Percentiles rank a stretch among this genome's conserved stretches.
Evolutionary conservation across 179 eudicot species (phyloP).

Genomic region (Nepenthes alata): DNA sequence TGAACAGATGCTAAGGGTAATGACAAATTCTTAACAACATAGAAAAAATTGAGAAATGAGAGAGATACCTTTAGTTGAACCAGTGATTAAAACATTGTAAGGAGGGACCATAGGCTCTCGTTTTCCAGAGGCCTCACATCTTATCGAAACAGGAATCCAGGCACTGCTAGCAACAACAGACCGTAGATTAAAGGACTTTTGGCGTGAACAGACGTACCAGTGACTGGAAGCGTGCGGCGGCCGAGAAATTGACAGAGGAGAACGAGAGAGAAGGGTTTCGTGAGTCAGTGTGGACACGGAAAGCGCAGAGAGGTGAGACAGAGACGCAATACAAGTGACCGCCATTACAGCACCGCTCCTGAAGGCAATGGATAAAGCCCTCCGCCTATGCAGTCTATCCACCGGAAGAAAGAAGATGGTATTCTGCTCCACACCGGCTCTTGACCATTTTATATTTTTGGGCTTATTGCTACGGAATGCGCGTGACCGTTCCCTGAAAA

Average conservation of each 20-base stretch:
- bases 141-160: background rate
- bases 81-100: slow-evolving; percentile 74
- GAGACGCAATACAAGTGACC: no score
- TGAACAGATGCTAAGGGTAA: no score
- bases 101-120: slow-evolving; percentile 63
- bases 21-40: background rate
- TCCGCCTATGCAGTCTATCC: no score
- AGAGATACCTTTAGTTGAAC: slow-evolving; percentile 62
- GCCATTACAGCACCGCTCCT: no score
- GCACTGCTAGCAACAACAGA: background rate
- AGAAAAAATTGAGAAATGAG: background rate
- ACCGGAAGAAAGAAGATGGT: no score
- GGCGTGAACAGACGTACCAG: slow-evolving; percentile 9
- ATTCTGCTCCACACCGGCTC: no score
- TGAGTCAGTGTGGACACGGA: background rate
- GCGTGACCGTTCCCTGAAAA: no score
- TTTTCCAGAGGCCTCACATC: slow-evolving; percentile 4
- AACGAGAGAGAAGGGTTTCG: slow-evolving; percentile 3
- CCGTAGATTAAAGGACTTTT: slow-evolving; percentile 4
- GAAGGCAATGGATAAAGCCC: no score
- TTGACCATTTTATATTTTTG: no score
- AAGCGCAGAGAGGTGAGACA: background rate
- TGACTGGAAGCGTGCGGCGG: slow-evolving; percentile 1
- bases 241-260: slow-evolving; percentile 6
- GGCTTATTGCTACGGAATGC: no score